These are phyloP conservation scores for Yamadazyma epiphylla DNA, from an alignment of 1,139 yeast species.

Conservation along the genomic window DNA sequence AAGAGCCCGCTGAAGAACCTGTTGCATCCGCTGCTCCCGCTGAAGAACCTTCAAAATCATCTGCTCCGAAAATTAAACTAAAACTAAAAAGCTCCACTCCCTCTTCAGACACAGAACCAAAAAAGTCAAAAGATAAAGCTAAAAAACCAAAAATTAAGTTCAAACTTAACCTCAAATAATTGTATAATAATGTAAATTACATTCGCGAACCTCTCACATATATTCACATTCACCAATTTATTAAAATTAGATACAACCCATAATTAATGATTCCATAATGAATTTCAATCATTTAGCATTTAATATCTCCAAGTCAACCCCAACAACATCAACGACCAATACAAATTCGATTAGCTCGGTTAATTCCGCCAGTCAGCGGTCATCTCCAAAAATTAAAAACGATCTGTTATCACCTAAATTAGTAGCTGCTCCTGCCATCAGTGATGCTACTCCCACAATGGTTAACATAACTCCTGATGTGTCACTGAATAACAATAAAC, in stretches of 20 bases:
- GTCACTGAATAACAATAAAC: slow-evolving; percentile 6
- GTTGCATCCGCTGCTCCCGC: too few species aligned
- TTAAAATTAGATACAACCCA: not conserved
- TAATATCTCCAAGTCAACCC: slow-evolving; percentile 35
- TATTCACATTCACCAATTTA: not conserved
- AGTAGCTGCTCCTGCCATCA: slow-evolving; percentile 8
- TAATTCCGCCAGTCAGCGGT: slow-evolving; percentile 7
- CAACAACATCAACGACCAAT: slow-evolving; percentile 45
- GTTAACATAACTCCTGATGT: slow-evolving; percentile 18
- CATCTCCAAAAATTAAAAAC: slow-evolving; percentile 7
- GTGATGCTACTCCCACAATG: slow-evolving; percentile 24
- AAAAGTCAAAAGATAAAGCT: slow-evolving; percentile 3
- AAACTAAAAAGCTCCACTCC: too few species aligned
- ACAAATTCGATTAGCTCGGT: slow-evolving; percentile 24
- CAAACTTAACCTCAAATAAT: slow-evolving; percentile 18
- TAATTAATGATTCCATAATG: not conserved
- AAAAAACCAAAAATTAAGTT: slow-evolving; percentile 18
- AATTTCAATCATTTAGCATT: slow-evolving; percentile 27
- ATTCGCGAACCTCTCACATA: not conserved
- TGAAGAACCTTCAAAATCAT: too few species aligned
- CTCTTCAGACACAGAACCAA: too few species aligned
- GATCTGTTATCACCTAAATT: slow-evolving; percentile 2
- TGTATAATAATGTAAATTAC: not conserved
- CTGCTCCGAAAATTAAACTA: too few species aligned
- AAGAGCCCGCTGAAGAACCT: too few species aligned